Base-by-base conservation (phyloP, 192 early-diverging fungal species). In the Linnemannia hyalina region DNA sequence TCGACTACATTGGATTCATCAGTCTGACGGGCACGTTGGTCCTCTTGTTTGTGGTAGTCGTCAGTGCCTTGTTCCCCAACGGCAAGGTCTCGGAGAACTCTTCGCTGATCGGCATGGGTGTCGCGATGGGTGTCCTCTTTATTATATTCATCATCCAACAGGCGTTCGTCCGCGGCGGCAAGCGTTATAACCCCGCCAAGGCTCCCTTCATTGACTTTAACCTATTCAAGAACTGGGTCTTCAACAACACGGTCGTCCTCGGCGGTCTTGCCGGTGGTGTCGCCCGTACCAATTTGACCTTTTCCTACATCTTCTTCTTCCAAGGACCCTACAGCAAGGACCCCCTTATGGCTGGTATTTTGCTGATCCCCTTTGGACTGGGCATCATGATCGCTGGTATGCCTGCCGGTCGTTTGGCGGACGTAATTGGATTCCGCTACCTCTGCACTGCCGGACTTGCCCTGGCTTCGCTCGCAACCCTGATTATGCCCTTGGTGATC, bases 191-290 rank as follows among this genome's bases (percentile, higher is more conserved):
- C 46, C 42, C 76, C 0, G 42, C 44, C 38, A 77, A 40, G 65
- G 29, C 63, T 10, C 76, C 76, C 9, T 77, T 77, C 42, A 52
- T 77, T 65, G 65, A 77, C 40, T 77, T 77, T 22, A 63, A 65
- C 26, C 65, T 77, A 3, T 77, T 68, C 20, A 46, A 42, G 41
- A 77, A 77, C 29, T 69, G 65, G 65, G 36, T 77, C 65, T 77
- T 77, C 42, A 69, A 77, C 76, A 77, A 77, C 63, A 77, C 76
- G 6, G 76, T 77, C 9, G 76, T 77, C 44, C 44, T 77, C 10
- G 76, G 76, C 49, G 76, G 76, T n/a, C 65, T 77, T 29, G 76
- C 65, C 36, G 76, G 76, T 40, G 76, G 76, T 69, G 76, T 77
- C 15, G 76, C 76, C 23, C 60, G 76, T 46, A 77, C 76, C 15